These are phyloP conservation scores for Boletus rubroflammeus DNA, from an alignment of 768 basidiomycete species.

Conservation along the genomic window DNA sequence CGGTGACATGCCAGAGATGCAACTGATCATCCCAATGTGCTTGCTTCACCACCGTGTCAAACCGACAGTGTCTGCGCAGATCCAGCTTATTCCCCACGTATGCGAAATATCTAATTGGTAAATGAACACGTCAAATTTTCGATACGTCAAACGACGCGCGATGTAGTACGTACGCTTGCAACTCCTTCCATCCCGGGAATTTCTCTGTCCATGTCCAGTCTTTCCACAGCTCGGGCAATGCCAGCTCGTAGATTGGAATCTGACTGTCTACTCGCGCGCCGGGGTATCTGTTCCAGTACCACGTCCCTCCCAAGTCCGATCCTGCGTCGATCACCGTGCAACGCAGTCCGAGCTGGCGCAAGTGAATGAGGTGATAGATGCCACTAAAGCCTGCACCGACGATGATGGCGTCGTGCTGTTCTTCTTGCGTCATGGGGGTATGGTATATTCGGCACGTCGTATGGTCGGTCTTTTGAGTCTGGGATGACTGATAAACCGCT, in stretches of 20 bases:
- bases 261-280: slow-evolving; percentile 11
- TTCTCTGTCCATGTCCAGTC: slow-evolving; percentile 17
- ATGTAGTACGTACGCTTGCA: slow-evolving; percentile 9
- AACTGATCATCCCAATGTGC: slow-evolving; percentile 13
- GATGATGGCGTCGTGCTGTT: slow-evolving; percentile 12
- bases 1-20: slow-evolving; percentile 10
- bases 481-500: background rate
- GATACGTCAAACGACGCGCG: too few species aligned
- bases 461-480: background rate
- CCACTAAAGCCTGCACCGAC: slow-evolving; percentile 18
- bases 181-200: slow-evolving; percentile 1
- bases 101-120: background rate
- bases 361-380: slow-evolving; percentile 5
- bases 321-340: slow-evolving; percentile 12
- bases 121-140: background rate
- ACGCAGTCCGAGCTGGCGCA: slow-evolving; percentile 8
- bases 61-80: slow-evolving; percentile 10
- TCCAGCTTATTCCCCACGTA: slow-evolving; percentile 11
- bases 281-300: slow-evolving; percentile 17
- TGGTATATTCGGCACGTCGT: background rate
- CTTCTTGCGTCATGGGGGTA: background rate
- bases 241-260: slow-evolving; percentile 8
- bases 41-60: slow-evolving; percentile 10
- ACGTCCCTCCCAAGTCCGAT: slow-evolving; percentile 13
- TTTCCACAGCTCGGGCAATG: slow-evolving; percentile 10